A percentile compares a stretch with the other conserved stretches of the same genome.
These are phyloP conservation scores for Ustilago bromivora DNA, from an alignment of 1,284 basidiomycete genomes.

Conservation along the genomic window DNA sequence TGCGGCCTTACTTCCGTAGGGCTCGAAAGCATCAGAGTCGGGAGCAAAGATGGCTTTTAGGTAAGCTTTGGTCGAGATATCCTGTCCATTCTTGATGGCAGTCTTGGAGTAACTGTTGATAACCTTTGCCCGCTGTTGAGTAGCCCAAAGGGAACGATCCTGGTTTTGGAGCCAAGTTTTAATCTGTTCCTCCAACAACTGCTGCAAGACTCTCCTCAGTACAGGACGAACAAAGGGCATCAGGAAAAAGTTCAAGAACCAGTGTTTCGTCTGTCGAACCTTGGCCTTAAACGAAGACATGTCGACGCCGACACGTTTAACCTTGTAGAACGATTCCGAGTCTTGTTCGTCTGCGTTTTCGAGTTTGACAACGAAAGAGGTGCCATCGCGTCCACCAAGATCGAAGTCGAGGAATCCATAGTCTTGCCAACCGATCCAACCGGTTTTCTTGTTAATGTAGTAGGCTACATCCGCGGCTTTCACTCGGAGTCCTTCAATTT, in stretches of 20 bases:
- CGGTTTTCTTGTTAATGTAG: conserved; percentile 71
- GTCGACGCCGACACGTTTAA: conserved; percentile 72
- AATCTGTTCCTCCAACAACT: conserved; percentile 70
- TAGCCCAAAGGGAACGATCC: conserved; percentile 67
- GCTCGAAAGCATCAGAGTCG: conserved; percentile 53
- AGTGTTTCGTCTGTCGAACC: conserved; percentile 60
- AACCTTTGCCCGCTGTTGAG: conserved; percentile 71
- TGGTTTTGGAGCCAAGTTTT: conserved; percentile 54
- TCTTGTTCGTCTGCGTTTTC: conserved; percentile 72
- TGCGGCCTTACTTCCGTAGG: conserved; percentile 69
- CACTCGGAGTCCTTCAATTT: conserved; percentile 71
- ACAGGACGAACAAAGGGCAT: conserved; percentile 62
- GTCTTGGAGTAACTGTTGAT: conserved; percentile 68
- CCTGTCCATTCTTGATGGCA: conserved; percentile 53
- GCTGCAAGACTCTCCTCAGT: conserved; percentile 56
- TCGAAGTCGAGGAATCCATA: conserved; percentile 72
- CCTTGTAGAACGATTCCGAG: conserved; percentile 72
- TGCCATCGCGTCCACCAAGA: conserved; percentile 70
- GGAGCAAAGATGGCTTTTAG: conserved; percentile 71
- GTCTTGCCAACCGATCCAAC: conserved; percentile 70
- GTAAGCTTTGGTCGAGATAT: conserved; percentile 71
- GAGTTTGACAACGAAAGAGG: conserved; percentile 71
- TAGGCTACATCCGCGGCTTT: conserved; percentile 72
- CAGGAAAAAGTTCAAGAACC: conserved; percentile 64
- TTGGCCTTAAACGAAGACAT: conserved; percentile 67